Base-by-base conservation (phyloP, 306 rosid species). In the Rubus parviflorus region DNA sequence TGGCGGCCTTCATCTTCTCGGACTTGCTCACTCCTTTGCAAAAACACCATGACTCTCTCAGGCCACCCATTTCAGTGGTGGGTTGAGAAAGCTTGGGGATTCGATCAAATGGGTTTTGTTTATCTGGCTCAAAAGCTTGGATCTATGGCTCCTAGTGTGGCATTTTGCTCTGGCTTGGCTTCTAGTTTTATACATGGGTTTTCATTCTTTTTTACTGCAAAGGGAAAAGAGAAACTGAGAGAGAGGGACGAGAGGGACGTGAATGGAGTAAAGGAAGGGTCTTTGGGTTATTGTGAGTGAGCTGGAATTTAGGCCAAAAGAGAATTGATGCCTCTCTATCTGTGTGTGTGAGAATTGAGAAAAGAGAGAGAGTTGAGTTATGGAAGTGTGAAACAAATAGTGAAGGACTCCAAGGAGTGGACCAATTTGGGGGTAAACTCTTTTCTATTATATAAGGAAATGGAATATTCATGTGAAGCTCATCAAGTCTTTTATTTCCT, bases 11-110 rank as follows among this genome's bases (percentile, higher is more conserved):
- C 92, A 88, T 91, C 64, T 86, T 79, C 88, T 96, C 99, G 1
- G 94, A 85, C 89, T 93, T 96, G 77, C 98, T 83, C 22, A 91
- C 88, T 30, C 99, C 99, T 83, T 91, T 96, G 83, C 99, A 96
- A 85, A 96, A 96, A 69, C 99, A 96, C 98, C 93, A 91, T 20
- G 99, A 87, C 67, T 96, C 98, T 42, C 88, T 86, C 53, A 96
- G 81, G 82, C 87, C 91, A 45, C 88, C 98, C 98, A 96, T 96
- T 73, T 64, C 72, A n/a, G n/a, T n/a, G n/a, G n/a, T n/a, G n/a
- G n/a, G n/a, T n/a, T n/a, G n/a, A n/a, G 41, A 12, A 68, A 45
- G 10, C 45, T 35, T 46, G 57, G 64, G 15, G 74, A 48, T 47
- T 54, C 54, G 10, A 53, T 17, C 45, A 51, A 61, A 61, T 74